Conservation (phyloP, 2,329 filamentous ascomycete species). For the Beauveria sp. region DNA sequence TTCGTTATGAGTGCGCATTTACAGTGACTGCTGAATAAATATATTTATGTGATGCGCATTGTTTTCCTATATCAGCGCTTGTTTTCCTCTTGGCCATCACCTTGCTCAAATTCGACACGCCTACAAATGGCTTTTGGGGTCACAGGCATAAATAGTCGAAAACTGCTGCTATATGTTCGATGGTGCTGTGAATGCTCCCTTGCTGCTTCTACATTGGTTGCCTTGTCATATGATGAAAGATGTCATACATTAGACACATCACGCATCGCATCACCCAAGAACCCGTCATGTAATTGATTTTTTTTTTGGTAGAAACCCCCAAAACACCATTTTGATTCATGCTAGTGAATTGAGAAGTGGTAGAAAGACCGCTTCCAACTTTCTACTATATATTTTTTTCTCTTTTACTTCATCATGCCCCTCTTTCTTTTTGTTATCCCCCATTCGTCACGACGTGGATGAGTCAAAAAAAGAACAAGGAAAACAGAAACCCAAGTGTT, state of each 20-base stretch:
- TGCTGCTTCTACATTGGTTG: too few relatives aligned
- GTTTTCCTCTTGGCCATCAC: too few relatives aligned
- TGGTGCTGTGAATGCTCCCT: too few relatives aligned
- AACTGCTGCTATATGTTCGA: too few relatives aligned
- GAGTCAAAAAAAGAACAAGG: neutral
- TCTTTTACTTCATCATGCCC: neutral
- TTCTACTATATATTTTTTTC: slow-evolving; percentile 2
- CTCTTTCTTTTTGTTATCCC: neutral
- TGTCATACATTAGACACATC: neutral
- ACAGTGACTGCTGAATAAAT: neutral
- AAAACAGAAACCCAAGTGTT: slow-evolving; percentile 2
- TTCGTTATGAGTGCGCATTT: slow-evolving; percentile 8
- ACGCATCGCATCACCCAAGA: neutral
- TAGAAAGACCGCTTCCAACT: slow-evolving; percentile 7
- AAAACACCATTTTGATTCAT: slow-evolving; percentile 36
- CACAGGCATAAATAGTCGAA: too few relatives aligned
- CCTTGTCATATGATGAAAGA: too few relatives aligned
- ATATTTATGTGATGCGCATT: neutral
- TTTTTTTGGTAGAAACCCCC: slow-evolving; percentile 29
- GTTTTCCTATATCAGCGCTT: too few relatives aligned
- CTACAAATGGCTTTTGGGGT: too few relatives aligned
- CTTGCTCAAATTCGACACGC: too few relatives aligned
- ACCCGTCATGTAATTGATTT: slow-evolving; percentile 9
- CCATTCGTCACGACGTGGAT: slow-evolving; percentile 4
- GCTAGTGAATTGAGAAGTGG: slow-evolving; percentile 29